A percentile compares a stretch with the other conserved stretches of the same genome.
Conservation (phyloP, 345 rosid species). For the Bruguiera parviflora region DNA sequence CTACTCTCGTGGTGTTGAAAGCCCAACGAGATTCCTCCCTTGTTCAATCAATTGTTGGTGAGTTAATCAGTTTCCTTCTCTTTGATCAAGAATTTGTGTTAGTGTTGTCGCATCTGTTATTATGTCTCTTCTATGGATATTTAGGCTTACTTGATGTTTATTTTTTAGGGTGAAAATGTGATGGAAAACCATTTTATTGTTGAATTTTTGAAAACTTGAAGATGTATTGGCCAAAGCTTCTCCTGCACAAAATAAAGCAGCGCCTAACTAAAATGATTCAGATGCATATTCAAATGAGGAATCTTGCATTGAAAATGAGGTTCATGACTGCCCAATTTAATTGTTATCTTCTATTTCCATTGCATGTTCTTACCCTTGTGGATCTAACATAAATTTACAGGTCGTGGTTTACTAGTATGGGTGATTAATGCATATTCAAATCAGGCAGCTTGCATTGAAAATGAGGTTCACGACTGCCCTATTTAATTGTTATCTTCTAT, state of each 20-base stretch:
- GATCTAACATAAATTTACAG: neutral
- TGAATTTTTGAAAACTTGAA: conserved; percentile 15
- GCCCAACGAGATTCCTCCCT: no score
- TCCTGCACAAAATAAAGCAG: conserved; percentile 83
- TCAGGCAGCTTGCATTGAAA: conserved; percentile 77
- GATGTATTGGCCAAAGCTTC: conserved; percentile 90
- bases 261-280: conserved; percentile 96
- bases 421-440: no score
- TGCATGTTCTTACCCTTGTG: neutral
- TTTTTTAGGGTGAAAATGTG: neutral
- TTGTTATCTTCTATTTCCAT: neutral
- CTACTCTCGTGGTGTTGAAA: no score
- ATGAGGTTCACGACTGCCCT: conserved; percentile 49
- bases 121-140: neutral
- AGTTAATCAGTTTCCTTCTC: no score
- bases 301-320: conserved; percentile 86
- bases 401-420: neutral
- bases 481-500: neutral
- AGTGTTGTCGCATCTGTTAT: conserved; percentile 49
- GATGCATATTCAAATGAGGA: conserved; percentile 93
- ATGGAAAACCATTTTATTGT: neutral
- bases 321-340: conserved; percentile 17
- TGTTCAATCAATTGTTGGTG: no score
- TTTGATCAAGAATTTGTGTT: no score
- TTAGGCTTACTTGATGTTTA: neutral